Evolutionary conservation across 2,329 filamentous ascomycete species (phyloP), one percentile per base, ranked within the genome.

Genomic region (Stemphylium beticola): DNA sequence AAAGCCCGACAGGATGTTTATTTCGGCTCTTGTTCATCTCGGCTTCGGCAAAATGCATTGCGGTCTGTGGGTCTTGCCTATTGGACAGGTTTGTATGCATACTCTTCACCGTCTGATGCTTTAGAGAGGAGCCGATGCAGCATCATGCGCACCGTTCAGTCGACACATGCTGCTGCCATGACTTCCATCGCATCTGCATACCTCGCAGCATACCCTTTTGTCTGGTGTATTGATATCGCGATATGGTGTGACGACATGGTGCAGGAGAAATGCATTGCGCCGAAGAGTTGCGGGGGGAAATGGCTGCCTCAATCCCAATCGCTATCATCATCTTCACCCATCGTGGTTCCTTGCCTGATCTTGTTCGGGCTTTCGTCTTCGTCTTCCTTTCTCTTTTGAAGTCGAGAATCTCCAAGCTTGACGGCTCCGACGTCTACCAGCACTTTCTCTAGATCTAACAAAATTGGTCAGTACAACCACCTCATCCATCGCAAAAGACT

Each of bases 401-500:
- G 81, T 49, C 95, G 87, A 76, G 91, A 84, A 73, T 99, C 95
- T 53, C 87, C 88, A 44, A 88, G 82, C 48, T 87, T 85, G 14
- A 98, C 80, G 1, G 92, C 93, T 3, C 92, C 92, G 33, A 96
- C 81, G 42, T 92, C 89, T 2, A 97, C 84, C 33, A 99, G 79
- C 36, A 98, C 74, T 63, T 87, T 85, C 73, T 98, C 92, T 55
- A 98, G 78, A 71, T 96, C 87, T 76, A 45, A 26, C 20, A 42
- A n/a, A 12, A 7, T 4, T 3, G 3, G 31, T 49, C 17, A 54
- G 26, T 39, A 44, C 18, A 26, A 12, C 9, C 18, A 26, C 26
- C 31, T 40, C 31, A 18, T 29, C 17, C 8, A 43, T 22, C n/a
- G n/a, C n/a, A 32, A 11, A 8, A n/a, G 4, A 38, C 1, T 14